These are phyloP conservation scores for Arachnopeziza araneosa DNA, from an alignment of 2,329 filamentous ascomycete genomes.

Conservation along the genomic window DNA sequence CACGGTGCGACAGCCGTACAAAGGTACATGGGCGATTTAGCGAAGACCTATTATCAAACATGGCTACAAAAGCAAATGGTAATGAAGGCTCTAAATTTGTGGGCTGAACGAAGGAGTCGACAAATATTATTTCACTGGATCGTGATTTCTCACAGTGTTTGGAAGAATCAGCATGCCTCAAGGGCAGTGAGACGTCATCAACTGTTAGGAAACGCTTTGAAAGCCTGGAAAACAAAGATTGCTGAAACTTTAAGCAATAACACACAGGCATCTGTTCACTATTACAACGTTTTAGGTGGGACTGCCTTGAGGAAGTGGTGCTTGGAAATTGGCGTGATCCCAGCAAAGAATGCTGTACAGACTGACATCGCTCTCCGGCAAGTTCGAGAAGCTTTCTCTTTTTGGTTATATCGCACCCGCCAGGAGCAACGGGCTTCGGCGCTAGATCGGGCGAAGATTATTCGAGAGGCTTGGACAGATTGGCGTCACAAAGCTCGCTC, in stretches of 20 bases:
- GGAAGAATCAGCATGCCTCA: conserved; percentile 16
- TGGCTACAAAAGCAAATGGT: conserved; percentile 34
- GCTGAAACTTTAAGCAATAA: conserved; percentile 9
- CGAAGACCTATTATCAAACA: conserved; percentile 24
- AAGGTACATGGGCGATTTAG: conserved; percentile 28
- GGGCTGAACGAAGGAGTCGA: conserved; percentile 14
- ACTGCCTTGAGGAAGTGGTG: conserved; percentile 24
- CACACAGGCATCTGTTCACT: conserved; percentile 12
- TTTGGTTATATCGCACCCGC: conserved; percentile 43
- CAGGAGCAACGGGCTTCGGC: conserved; percentile 42
- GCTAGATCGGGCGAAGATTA: conserved; percentile 45
- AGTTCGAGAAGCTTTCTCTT: conserved; percentile 39
- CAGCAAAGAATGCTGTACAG: conserved; percentile 33
- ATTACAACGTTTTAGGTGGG: conserved; percentile 8
- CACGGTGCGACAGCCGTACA: conserved; percentile 26
- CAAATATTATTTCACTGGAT: conserved; percentile 23
- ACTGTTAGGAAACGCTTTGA: conserved; percentile 17
- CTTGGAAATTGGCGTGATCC: conserved; percentile 21
- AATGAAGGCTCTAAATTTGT: conserved; percentile 16
- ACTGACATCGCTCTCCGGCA: conserved; percentile 40
- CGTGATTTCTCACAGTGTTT: conserved; percentile 11
- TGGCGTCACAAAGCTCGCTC: conserved; percentile 59
- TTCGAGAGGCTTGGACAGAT: conserved; percentile 51
- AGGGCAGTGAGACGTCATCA: conserved; percentile 17
- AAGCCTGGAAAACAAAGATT: conserved; percentile 19